Evolutionary conservation across 139 green algal species (phyloP), one percentile per base, ranked within the genome.

Genomic region (Chlamydomonas incerta): DNA sequence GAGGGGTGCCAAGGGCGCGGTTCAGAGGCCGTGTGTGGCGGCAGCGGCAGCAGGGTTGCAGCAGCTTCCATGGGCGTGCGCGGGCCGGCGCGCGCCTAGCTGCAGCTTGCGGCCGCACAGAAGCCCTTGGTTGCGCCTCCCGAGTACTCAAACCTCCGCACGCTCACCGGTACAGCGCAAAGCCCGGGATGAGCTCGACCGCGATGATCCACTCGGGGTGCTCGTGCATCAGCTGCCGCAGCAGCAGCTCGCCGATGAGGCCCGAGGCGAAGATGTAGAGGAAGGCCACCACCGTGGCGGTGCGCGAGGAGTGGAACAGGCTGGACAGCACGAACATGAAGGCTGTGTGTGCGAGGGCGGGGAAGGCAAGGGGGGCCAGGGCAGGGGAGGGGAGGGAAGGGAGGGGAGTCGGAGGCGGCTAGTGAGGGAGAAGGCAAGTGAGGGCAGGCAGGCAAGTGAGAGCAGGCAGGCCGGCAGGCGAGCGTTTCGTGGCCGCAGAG

Each of bases 221-320:
- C 47, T 85, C 28, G 31, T 81, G 34, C 70, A 87, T 87, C 34
- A 87, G 73, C n/a, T 62, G 31, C 41, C 65, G 82, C 73, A 95
- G 82, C 82, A 95, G 87, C 82, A 94, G 77, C 35, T 82, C 79
- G 46, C 90, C 93, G 29, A 96, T 90, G 46, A 96, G 88, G 21
- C 95, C 95, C 0, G 90, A 93, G 73, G 89, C 94, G 86, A 98
- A 95, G 28, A 97, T 91, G 76, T 96, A 96, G 33, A 98, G 74
- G 90, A 95, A 98, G 33, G 90, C 92, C 11, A 93, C 90, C 31
- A 95, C 87, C 33, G 92, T 90, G 50, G 91, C 93, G 0, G 94
- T 98, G 80, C 91, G 90, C 8, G 91, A 81, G 35, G 80, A 90
- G 79, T 66, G 83, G 90, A 98, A 97, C 71, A 97, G 81, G 47